Evolutionary conservation across 495 filamentous ascomycete genomes (phyloP).

Genomic region (Alectoria sarmentosa): DNA sequence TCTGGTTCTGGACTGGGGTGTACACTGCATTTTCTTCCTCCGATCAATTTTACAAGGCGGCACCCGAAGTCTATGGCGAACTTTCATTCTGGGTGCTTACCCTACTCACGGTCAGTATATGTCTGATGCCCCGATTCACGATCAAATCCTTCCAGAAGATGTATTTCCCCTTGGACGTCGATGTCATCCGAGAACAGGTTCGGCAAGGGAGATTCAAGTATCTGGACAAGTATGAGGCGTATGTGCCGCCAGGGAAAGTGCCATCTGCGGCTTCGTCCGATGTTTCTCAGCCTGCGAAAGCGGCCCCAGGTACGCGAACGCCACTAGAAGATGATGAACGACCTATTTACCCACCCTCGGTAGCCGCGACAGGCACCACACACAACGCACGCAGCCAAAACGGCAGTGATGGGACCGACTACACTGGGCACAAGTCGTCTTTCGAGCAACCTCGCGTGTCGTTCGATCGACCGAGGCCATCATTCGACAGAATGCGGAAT

Average conservation of each 20-base stretch:
- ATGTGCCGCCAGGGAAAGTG: constrained; percentile 33
- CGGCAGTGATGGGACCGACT: constrained; percentile 89
- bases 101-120: constrained; percentile 66
- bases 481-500: constrained; percentile 67
- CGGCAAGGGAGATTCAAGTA: constrained; percentile 71
- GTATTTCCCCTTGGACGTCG: constrained; percentile 84
- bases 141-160: constrained; percentile 87
- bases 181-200: constrained; percentile 92
- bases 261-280: constrained; percentile 54
- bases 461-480: constrained; percentile 64
- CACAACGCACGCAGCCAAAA: constrained; percentile 81
- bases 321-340: constrained; percentile 64
- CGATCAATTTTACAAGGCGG: constrained; percentile 68
- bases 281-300: constrained; percentile 55
- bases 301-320: constrained; percentile 40
- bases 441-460: constrained; percentile 40
- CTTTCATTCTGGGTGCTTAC: constrained; percentile 81
- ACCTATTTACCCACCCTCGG: constrained; percentile 86
- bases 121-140: constrained; percentile 76
- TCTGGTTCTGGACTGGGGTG: constrained; percentile 95
- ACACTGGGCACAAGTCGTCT: constrained; percentile 61
- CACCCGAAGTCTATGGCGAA: constrained; percentile 68
- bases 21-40: constrained; percentile 67
- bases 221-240: constrained; percentile 47
- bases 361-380: constrained; percentile 66